Conservation (phyloP, 805 yeast species). For the Barnettozyma pratensis region DNA sequence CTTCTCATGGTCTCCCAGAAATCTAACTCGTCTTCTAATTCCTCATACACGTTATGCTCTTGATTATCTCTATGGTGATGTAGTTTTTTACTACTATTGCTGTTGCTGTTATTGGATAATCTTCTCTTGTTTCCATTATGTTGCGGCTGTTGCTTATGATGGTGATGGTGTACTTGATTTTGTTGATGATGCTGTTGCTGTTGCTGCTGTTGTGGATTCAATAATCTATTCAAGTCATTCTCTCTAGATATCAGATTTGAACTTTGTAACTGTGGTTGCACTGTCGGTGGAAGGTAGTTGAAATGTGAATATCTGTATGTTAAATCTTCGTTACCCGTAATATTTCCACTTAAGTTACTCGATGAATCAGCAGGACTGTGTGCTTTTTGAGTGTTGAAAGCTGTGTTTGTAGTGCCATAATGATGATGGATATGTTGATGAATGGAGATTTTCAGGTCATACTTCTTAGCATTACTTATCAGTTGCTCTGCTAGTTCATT, state of each 20-base stretch:
- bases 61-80: constrained; percentile 5
- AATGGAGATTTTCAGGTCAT: constrained; percentile 57
- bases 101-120: constrained; percentile 16
- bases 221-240: constrained; percentile 38
- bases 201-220: constrained; percentile 31
- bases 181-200: constrained; percentile 4
- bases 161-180: constrained; percentile 7
- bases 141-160: constrained; percentile 1
- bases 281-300: constrained; percentile 69
- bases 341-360: constrained; percentile 17
- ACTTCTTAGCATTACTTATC: constrained; percentile 53
- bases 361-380: constrained; percentile 23
- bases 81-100: neutral
- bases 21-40: constrained; percentile 57
- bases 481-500: constrained; percentile 52
- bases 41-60: constrained; percentile 31
- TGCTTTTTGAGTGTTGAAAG: constrained; percentile 3
- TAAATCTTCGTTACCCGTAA: constrained; percentile 23
- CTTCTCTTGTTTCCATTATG: constrained; percentile 11
- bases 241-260: constrained; percentile 40
- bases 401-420: constrained; percentile 36
- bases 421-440: constrained; percentile 88
- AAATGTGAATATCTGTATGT: constrained; percentile 63
- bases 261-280: constrained; percentile 64
- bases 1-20: constrained; percentile 69